These are phyloP conservation scores for Multifurca ochricompacta DNA, from an alignment of 768 basidiomycete species.

Conservation along the genomic window DNA sequence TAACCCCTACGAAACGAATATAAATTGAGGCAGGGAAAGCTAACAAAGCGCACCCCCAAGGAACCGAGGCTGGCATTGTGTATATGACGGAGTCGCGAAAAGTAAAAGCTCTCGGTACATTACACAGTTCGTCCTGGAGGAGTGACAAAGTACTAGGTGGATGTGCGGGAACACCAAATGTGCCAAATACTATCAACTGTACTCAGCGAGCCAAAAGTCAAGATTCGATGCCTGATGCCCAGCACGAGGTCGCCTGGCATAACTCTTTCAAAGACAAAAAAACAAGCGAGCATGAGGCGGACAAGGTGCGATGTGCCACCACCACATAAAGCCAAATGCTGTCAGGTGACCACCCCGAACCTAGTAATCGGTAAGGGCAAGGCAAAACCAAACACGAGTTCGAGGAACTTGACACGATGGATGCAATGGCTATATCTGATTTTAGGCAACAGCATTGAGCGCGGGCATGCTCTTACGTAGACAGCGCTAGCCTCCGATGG, in stretches of 20 bases:
- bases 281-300: conserved; percentile 11
- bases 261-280: neutral
- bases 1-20: neutral
- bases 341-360: conserved; percentile 6
- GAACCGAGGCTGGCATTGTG: neutral
- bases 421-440: neutral
- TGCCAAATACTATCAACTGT: neutral
- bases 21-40: neutral
- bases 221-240: conserved; percentile 1
- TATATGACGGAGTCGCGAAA: neutral
- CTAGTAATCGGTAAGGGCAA: neutral
- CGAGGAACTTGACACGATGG: neutral
- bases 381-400: conserved; percentile 7
- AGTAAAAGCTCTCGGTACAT: neutral
- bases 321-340: conserved; percentile 12
- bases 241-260: conserved; percentile 10
- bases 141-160: neutral
- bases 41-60: neutral
- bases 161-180: conserved; percentile 1
- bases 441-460: neutral
- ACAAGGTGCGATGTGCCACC: neutral
- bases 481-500: conserved; percentile 4
- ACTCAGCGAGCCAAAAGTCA: neutral
- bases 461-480: conserved; percentile 8
- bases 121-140: neutral